phyloP scores from a whole-genome alignment of 495 filamentous ascomycete genomes.

The Tuber brumale region DNA sequence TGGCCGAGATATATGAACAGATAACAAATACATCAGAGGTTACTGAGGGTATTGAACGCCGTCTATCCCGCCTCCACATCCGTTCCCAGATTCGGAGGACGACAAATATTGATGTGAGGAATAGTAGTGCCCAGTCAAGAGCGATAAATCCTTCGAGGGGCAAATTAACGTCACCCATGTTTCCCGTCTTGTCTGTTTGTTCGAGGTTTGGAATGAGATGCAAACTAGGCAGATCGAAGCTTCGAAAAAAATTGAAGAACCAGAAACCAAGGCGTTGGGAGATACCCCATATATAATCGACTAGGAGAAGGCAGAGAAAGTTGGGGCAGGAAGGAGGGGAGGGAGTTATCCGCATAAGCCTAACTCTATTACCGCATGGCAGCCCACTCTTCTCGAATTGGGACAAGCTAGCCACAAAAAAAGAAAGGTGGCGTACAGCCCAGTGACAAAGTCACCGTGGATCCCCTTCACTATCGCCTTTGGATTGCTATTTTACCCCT shows the following conservation, averaged over 20 bases:
- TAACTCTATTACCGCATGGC: neutral
- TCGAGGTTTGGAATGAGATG: neutral
- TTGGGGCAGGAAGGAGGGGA: too few species aligned
- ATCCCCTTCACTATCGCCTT: neutral
- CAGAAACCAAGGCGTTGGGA: neutral
- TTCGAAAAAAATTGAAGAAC: neutral
- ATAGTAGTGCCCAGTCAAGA: constrained; percentile 43
- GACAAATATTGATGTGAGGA: constrained; percentile 41
- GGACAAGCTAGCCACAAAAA: neutral
- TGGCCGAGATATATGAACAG: constrained; percentile 42
- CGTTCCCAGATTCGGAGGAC: constrained; percentile 41
- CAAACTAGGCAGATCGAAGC: neutral
- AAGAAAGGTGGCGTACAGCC: neutral
- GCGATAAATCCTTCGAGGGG: constrained; percentile 42
- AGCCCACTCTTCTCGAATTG: neutral
- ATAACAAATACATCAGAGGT: constrained; percentile 42
- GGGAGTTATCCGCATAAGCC: neutral
- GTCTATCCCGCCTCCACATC: neutral
- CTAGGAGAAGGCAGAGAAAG: neutral
- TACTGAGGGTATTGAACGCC: constrained; percentile 19
- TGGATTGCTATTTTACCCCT: neutral
- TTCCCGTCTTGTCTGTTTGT: neutral
- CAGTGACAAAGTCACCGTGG: neutral
- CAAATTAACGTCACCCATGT: neutral
- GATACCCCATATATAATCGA: neutral